These are phyloP conservation scores for Penicillium longicatenatum DNA, from an alignment of 495 filamentous ascomycete genomes.

Conservation along the genomic window DNA sequence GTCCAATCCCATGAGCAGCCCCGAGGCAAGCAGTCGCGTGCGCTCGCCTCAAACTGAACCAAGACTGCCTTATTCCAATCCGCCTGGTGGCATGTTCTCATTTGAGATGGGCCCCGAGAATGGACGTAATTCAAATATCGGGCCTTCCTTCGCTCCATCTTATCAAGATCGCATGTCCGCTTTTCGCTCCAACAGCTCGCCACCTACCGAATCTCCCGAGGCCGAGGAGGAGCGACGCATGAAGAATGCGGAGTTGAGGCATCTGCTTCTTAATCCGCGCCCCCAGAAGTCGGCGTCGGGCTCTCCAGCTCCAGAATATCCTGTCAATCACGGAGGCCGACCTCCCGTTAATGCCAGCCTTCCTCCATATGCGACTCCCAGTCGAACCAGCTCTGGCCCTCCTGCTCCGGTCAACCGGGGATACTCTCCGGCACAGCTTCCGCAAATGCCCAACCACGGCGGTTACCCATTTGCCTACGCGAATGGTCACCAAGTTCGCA, in stretches of 20 bases:
- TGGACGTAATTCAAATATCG: constrained; percentile 48
- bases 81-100: constrained; percentile 59
- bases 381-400: constrained; percentile 42
- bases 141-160: constrained; percentile 67
- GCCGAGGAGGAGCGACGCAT: constrained; percentile 44
- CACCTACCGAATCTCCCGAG: constrained; percentile 19
- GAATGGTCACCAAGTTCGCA: constrained; percentile 18
- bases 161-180: constrained; percentile 67
- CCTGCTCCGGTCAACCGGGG: constrained; percentile 25
- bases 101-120: constrained; percentile 63
- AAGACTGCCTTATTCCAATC: constrained; percentile 29
- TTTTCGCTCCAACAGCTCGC: constrained; percentile 39
- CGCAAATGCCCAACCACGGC: constrained; percentile 15
- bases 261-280: constrained; percentile 47
- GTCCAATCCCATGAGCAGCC: constrained; percentile 41
- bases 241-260: constrained; percentile 51
- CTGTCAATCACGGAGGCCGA: constrained; percentile 14
- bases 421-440: constrained; percentile 9
- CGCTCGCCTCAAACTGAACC: constrained; percentile 42
- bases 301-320: constrained; percentile 20
- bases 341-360: constrained; percentile 22
- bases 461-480: constrained; percentile 19
- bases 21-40: constrained; percentile 42
- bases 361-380: constrained; percentile 41
- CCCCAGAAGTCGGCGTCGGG: constrained; percentile 38